Conservation (phyloP, 1,284 basidiomycete genomes). For the Tylopilus sp. region DNA sequence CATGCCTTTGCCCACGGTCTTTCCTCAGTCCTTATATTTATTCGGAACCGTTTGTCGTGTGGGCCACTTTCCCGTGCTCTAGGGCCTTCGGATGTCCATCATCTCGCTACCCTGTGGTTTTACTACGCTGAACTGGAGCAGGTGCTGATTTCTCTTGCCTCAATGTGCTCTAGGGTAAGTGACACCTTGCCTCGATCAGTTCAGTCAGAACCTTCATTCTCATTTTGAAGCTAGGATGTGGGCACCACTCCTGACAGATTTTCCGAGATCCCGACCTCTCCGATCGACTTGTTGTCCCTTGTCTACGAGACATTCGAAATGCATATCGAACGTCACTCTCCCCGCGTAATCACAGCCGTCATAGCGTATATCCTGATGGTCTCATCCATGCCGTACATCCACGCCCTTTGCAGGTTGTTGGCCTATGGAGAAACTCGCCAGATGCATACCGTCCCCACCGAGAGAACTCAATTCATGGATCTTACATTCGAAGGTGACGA, state of each 20-base stretch:
- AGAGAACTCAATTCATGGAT: slow-evolving; percentile 22
- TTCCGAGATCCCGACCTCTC: slow-evolving; percentile 37
- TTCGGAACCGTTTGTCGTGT: slow-evolving; percentile 44
- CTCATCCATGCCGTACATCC: slow-evolving; percentile 59
- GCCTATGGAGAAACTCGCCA: slow-evolving; percentile 45
- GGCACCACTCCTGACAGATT: slow-evolving; percentile 41
- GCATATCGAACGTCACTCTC: slow-evolving; percentile 51
- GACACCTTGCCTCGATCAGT: not conserved
- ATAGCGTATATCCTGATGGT: slow-evolving; percentile 62
- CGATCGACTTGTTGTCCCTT: slow-evolving; percentile 51
- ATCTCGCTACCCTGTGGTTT: slow-evolving; percentile 48
- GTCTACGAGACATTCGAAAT: slow-evolving; percentile 49
- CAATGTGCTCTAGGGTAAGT: slow-evolving; percentile 56
- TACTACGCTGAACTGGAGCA: slow-evolving; percentile 51
- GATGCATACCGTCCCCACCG: slow-evolving; percentile 20
- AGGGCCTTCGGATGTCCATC: slow-evolving; percentile 16
- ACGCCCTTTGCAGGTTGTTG: slow-evolving; percentile 50
- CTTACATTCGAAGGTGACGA: slow-evolving; percentile 35
- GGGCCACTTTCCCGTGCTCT: slow-evolving; percentile 34
- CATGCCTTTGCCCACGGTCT: slow-evolving; percentile 66
- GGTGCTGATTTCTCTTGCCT: slow-evolving; percentile 46
- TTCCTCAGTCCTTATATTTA: slow-evolving; percentile 48
- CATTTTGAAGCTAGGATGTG: slow-evolving; percentile 38
- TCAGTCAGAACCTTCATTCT: not conserved
- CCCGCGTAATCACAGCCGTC: slow-evolving; percentile 43